phyloP scores from a whole-genome alignment of 306 rosid genomes.

The Trifolium repens region DNA sequence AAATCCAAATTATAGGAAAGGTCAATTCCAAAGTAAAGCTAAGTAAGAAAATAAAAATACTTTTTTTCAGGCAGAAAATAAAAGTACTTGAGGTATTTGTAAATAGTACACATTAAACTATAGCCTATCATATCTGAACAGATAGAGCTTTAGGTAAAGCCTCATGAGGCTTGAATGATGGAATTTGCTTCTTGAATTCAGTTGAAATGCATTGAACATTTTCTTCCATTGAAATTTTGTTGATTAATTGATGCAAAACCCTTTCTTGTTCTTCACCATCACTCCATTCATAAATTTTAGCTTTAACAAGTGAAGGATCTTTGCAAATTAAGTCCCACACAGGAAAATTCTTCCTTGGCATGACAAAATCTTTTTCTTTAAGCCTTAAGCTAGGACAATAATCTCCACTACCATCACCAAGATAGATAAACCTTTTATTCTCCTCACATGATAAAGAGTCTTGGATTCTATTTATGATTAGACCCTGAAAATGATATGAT shows the following conservation, averaged over 20 bases:
- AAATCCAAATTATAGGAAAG: conserved; percentile 1
- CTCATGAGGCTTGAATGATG: conserved; percentile 47
- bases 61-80: neutral
- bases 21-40: neutral
- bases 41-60: neutral
- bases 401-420: conserved; percentile 68
- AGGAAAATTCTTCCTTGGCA: conserved; percentile 74
- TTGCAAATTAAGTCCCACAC: conserved; percentile 64
- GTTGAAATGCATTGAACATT: conserved; percentile 39
- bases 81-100: neutral
- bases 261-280: conserved; percentile 55
- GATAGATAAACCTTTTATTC: conserved; percentile 58
- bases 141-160: conserved; percentile 42
- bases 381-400: conserved; percentile 70
- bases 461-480: conserved; percentile 56
- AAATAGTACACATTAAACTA: neutral
- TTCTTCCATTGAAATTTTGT: conserved; percentile 44
- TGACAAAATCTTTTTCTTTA: conserved; percentile 52
- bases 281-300: conserved; percentile 64
- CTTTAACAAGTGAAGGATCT: conserved; percentile 54
- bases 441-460: conserved; percentile 33
- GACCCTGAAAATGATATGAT: conserved; percentile 42
- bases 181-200: conserved; percentile 55
- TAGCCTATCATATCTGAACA: conserved; percentile 41
- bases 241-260: conserved; percentile 47